Evolutionary conservation across 2,329 filamentous ascomycete genomes (phyloP), one percentile per base, ranked within the genome.

Genomic region (Diaporthe australafricana): DNA sequence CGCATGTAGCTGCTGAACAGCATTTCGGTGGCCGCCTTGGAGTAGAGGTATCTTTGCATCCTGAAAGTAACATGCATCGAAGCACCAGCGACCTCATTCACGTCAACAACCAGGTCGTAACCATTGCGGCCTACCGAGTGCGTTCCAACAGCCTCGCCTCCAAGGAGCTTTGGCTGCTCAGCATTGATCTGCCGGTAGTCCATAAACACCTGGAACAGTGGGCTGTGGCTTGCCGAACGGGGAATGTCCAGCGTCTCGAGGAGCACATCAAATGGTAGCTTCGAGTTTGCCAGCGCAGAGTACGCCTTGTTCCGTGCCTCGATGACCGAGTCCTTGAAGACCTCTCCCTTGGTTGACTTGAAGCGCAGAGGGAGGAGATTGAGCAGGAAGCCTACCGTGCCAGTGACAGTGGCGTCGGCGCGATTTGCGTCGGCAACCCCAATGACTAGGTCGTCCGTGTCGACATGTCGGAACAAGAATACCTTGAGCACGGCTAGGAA

Each of bases 351-450:
- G 35, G 75, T n/a, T 30, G 74, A 55, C 1, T 75, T 40, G 70
- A 88, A 83, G 0, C 80, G 79, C 1, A 89, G 57, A 2, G 87
- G 82, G 0, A 89, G 77, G 0, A 88, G 75, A 71, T 89, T 89
- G 2, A 89, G 71, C 50, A 85, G 84, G 52, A 83, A 77, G 1
- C 88, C 88, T 1, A 89, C 75, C 3, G 77, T 86, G 1, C 75
- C 68, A 9, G 77, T 70, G 2, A 80, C 68, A 1, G 79, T 72
- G 14, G 69, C 70, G 1, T 86, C 82, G 0, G 82, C 83, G 25
- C 77, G 81, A 5, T 84, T 84, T 1, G 84, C 83, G 75, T 89
- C 86, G 0, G 82, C 82, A 12, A 88, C 79, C 6, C 87, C 87
- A 66, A 89, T 86, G 35, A 76, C 78, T 25, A 89, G n/a, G 32